Evolutionary conservation across 2,329 filamentous ascomycete genomes (phyloP).

Genomic region (Alternaria angustiovoidea): DNA sequence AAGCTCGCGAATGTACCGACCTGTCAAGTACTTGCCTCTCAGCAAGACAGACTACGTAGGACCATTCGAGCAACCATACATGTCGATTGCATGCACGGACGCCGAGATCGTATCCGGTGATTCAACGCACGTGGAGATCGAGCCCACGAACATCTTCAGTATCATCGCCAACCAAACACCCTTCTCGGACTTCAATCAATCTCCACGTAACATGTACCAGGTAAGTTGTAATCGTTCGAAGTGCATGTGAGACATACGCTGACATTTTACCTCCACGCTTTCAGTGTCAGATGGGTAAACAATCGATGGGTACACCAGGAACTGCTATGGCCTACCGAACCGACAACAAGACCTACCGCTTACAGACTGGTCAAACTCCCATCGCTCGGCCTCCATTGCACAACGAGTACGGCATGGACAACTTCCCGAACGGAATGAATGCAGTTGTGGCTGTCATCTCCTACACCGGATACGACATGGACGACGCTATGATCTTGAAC

Average conservation of each 20-base stretch:
- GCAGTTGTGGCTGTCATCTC: conserved; percentile 97
- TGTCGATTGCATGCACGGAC: conserved; percentile 94
- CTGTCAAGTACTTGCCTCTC: conserved; percentile 89
- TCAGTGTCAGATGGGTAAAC: conserved; percentile 80
- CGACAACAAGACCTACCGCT: conserved; percentile 94
- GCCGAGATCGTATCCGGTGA: conserved; percentile 86
- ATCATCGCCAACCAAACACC: conserved; percentile 99
- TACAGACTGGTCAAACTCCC: conserved; percentile 96
- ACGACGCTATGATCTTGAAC: conserved; percentile 99
- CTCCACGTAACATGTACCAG: conserved; percentile 96
- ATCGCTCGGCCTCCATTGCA: conserved; percentile 91
- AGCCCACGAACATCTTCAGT: conserved; percentile 95
- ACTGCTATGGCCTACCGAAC: conserved; percentile 85
- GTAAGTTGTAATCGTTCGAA: not conserved
- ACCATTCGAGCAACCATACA: conserved; percentile 95
- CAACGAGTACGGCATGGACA: conserved; percentile 96
- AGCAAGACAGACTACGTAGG: conserved; percentile 89
- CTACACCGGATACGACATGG: conserved; percentile 99
- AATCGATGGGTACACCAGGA: conserved; percentile 97
- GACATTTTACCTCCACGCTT: not conserved
- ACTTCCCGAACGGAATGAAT: conserved; percentile 96
- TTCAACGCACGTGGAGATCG: conserved; percentile 91
- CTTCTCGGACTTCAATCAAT: conserved; percentile 99
- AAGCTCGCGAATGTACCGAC: conserved; percentile 83
- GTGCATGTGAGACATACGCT: not conserved